Base-by-base conservation (phyloP, 176 grass and related monocot genomes). In the Pharus latifolius region DNA sequence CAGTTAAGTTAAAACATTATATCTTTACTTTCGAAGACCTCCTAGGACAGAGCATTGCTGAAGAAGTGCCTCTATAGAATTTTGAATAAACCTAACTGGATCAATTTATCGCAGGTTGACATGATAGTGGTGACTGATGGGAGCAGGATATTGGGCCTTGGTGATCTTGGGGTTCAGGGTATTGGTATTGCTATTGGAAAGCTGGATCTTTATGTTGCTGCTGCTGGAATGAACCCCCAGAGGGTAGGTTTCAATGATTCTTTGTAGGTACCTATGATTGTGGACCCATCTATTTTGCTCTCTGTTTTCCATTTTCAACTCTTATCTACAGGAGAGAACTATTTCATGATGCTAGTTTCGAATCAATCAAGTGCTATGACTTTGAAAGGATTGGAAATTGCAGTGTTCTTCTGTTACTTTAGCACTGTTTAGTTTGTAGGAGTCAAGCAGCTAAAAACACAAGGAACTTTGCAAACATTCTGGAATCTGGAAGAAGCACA, bases 111-210 rank as follows among this genome's bases (percentile, higher is more conserved):
- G 18, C 74, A 97, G 89, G 95, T 98, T 31, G 95, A 98, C 70
- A 98, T 98, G 90, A 98, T 98, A 61, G 95, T 98, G 69, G 95
- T 98, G 67, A 98, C 95, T 54, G 95, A 98, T 83, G 95, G 95
- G 76, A 91, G 95, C 82, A 88, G 95, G 73, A 86, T 98, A 81
- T 86, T 98, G 78, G 95, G 95, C 74, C 90, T 98, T 18, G 95
- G 95, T 78, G 95, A 98, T 91, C 90, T 98, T 47, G 95, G 95
- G 35, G 90, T 98, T 67, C 95, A 98, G 41, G 95, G 95, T 83
- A 98, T 98, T 64, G 95, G 95, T 38, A 98, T 98, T 56, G 75
- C 90, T 52, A 88, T 98, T 50, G 90, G 95, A 49, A 98, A 98
- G 54, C 70, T 98, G 60, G 95, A 98, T 87, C 63, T 98, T 43